Evolutionary conservation across 768 basidiomycete species (phyloP), one percentile per base, ranked within the genome.

Genomic region (Tulasnella sp.): DNA sequence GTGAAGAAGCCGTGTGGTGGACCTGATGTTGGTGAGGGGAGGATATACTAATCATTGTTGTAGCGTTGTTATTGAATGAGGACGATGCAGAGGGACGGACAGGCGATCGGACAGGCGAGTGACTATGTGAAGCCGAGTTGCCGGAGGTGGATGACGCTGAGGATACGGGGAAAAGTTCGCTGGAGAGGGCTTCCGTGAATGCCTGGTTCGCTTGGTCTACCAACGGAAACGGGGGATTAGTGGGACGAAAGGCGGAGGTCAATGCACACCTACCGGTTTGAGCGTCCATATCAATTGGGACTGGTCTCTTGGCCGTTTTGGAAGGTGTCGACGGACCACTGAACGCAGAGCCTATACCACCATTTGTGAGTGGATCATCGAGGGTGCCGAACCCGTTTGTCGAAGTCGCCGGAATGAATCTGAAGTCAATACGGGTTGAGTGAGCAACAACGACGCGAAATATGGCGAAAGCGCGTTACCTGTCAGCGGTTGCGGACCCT

Each of bases 261-360:
- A 15, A 12, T 29, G 58, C 43, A 39, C 56, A 65, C 66, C 50
- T 57, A 79, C 83, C 86, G 71, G 83, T 84, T 60, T 82, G 76
- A n/a, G 84, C 84, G 64, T 87, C 85, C 1, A 78, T 79, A 63
- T 83, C 83, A 54, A 83, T 81, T 50, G 81, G 77, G 56, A 83
- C 81, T 49, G 81, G 77, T 45, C 80, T 73, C 65, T 69, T 72
- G 14, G 65, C 54, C 5, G 52, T 40, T 27, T 79, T 83, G 19
- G 78, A 77, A 7, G 79, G 78, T 0, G 80, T 82, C 2, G 75
- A 76, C 1, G 77, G 79, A 2, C 75, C 73, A 12, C 73, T 67
- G 17, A 54, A 54, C 0, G 52, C 52, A 14, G 52, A 54, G 9
- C 52, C 52, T 17, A 54, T 9, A 27, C 52, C 52, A 14, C 52